Evolutionary conservation across 768 basidiomycete genomes (phyloP).

Genomic region (Pulveroboletus sp.): DNA sequence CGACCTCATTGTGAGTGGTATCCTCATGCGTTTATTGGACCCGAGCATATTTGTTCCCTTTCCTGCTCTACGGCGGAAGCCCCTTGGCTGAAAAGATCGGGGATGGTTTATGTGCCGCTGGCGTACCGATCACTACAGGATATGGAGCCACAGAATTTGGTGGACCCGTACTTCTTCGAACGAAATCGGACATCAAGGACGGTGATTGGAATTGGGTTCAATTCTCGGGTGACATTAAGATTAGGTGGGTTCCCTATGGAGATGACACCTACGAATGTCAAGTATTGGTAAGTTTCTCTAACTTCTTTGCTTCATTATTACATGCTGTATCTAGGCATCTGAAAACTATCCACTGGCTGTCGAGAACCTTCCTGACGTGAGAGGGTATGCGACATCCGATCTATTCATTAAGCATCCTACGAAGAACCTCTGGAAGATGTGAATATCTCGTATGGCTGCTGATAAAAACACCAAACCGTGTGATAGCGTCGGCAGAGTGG

Average conservation of each 20-base stretch:
- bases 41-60: background rate
- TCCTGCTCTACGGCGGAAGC: slow-evolving; percentile 11
- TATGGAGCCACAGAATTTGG: slow-evolving; percentile 26
- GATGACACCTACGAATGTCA: slow-evolving; percentile 33
- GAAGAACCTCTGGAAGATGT: slow-evolving; percentile 42
- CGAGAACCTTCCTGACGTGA: slow-evolving; percentile 33
- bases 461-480: background rate
- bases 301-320: background rate
- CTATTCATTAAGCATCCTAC: slow-evolving; percentile 43
- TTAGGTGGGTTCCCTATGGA: slow-evolving; percentile 29
- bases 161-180: background rate
- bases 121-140: slow-evolving; percentile 5
- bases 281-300: slow-evolving; percentile 25
- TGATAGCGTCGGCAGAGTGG: slow-evolving; percentile 35
- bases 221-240: slow-evolving; percentile 14
- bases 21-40: background rate
- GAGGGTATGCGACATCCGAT: slow-evolving; percentile 38
- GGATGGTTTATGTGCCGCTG: slow-evolving; percentile 13
- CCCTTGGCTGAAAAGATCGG: slow-evolving; percentile 13
- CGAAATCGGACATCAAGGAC: slow-evolving; percentile 3
- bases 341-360: slow-evolving; percentile 4
- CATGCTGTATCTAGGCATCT: background rate
- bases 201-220: slow-evolving; percentile 17
- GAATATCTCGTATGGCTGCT: background rate
- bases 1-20: slow-evolving; percentile 12